Percentiles rank a stretch among this genome's conserved stretches.
Evolutionary conservation across 331 rosid genomes (phyloP).

Genomic region (Phaseolus coccineus): DNA sequence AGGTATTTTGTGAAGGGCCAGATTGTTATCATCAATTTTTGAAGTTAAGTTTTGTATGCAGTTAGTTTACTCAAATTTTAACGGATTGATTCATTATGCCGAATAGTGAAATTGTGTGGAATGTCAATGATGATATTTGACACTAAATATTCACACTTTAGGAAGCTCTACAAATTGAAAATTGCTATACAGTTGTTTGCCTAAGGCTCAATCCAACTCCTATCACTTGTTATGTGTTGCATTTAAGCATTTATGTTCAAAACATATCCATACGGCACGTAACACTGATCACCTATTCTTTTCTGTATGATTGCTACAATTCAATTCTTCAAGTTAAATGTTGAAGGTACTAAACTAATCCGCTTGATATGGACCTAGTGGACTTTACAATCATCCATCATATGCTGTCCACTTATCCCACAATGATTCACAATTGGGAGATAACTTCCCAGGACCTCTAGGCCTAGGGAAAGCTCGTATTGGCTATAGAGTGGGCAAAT

Average conservation of each 20-base stretch:
- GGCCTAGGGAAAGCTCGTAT: neutral
- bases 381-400: neutral
- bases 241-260: constrained; percentile 19
- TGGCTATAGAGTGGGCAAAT: neutral
- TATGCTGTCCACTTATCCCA: neutral
- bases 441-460: neutral
- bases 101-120: constrained; percentile 13
- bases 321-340: neutral
- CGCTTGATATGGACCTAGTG: neutral
- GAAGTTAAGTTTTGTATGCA: constrained; percentile 12
- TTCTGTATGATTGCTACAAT: neutral
- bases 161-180: neutral
- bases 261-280: constrained; percentile 1
- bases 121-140: neutral
- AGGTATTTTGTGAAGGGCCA: neutral
- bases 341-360: neutral
- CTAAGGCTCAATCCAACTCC: neutral
- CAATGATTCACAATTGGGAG: neutral
- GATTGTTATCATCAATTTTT: neutral
- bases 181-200: constrained; percentile 4
- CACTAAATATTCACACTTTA: neutral
- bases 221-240: constrained; percentile 17
- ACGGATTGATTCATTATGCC: constrained; percentile 11
- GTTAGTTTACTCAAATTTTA: constrained; percentile 22
- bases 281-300: neutral